phyloP scores from a whole-genome alignment of 768 basidiomycete genomes.

The Dentipellis sp. region DNA sequence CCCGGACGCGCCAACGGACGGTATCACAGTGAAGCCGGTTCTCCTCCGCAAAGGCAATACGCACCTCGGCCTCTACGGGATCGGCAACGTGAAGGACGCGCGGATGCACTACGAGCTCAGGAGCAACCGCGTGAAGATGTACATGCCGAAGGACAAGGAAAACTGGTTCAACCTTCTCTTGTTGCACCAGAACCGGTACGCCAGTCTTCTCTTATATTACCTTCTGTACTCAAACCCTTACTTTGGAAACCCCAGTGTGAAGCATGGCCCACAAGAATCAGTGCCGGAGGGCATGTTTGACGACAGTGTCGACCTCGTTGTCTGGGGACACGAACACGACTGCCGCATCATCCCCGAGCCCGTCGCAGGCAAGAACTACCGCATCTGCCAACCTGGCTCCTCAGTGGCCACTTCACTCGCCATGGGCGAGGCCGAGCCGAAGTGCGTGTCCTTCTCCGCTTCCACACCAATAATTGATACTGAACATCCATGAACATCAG shows the following conservation, averaged over 20 bases:
- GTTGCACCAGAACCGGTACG: constrained; percentile 92
- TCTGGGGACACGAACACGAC: constrained; percentile 99
- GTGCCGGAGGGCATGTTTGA: constrained; percentile 98
- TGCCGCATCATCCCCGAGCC: constrained; percentile 86
- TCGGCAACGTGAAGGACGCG: constrained; percentile 95
- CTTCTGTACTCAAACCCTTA: background rate
- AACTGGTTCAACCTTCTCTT: constrained; percentile 94
- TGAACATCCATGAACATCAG: constrained; percentile 29
- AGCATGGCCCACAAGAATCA: constrained; percentile 88
- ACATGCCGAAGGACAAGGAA: constrained; percentile 84
- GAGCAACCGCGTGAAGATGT: constrained; percentile 93
- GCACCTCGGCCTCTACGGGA: constrained; percentile 84
- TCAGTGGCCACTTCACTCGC: constrained; percentile 91
- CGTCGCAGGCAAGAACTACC: constrained; percentile 87
- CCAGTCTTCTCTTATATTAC: background rate
- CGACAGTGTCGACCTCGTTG: constrained; percentile 83
- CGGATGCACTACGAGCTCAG: constrained; percentile 95
- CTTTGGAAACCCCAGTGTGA: constrained; percentile 47
- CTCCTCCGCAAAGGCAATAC: constrained; percentile 84
- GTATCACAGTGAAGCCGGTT: constrained; percentile 85
- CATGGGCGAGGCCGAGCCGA: constrained; percentile 86
- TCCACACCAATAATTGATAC: background rate
- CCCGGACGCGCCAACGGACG: constrained; percentile 62
- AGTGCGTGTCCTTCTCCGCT: constrained; percentile 37
- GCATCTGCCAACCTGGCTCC: constrained; percentile 90